Percentiles rank a stretch among this genome's conserved stretches.
phyloP scores from a whole-genome alignment of 1,284 basidiomycete species.

The Filobasidium uniguttulatum region DNA sequence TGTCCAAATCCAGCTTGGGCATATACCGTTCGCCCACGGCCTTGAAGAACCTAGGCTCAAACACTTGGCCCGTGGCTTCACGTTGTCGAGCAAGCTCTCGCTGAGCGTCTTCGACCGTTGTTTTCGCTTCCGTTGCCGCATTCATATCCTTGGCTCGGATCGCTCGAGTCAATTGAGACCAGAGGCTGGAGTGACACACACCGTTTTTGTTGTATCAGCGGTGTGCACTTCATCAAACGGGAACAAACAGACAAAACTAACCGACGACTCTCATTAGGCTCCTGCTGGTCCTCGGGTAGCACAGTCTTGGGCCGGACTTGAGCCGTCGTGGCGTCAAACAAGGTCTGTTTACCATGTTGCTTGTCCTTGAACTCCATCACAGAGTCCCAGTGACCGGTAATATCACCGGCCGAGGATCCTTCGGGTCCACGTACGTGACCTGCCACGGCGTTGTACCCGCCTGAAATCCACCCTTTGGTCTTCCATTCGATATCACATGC shows the following conservation, averaged over 20 bases:
- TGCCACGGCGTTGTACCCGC: constrained; percentile 80
- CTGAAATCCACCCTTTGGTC: constrained; percentile 97
- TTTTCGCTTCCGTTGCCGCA: constrained; percentile 80
- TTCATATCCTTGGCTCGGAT: constrained; percentile 85
- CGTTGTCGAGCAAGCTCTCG: constrained; percentile 62
- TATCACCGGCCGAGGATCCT: constrained; percentile 67
- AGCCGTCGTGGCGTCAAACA: constrained; percentile 73
- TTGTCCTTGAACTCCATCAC: constrained; percentile 70
- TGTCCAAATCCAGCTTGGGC: constrained; percentile 50
- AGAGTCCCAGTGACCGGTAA: constrained; percentile 83
- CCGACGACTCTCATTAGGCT: constrained; percentile 77
- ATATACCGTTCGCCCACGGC: constrained; percentile 57
- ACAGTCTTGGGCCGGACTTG: constrained; percentile 70
- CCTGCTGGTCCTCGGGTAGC: constrained; percentile 71
- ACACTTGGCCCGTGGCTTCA: constrained; percentile 54
- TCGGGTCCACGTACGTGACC: constrained; percentile 54
- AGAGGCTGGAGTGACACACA: constrained; percentile 49
- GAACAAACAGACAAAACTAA: constrained; percentile 33
- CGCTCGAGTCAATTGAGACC: constrained; percentile 72
- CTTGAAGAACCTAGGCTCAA: constrained; percentile 65
- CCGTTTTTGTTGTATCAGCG: not conserved
- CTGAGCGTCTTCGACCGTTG: constrained; percentile 81
- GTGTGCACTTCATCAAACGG: not conserved
- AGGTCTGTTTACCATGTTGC: constrained; percentile 56
- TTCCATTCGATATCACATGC: constrained; percentile 89